These are phyloP conservation scores for Gilbertella persicaria DNA, from an alignment of 371 early-diverging fungal genomes.

Conservation along the genomic window DNA sequence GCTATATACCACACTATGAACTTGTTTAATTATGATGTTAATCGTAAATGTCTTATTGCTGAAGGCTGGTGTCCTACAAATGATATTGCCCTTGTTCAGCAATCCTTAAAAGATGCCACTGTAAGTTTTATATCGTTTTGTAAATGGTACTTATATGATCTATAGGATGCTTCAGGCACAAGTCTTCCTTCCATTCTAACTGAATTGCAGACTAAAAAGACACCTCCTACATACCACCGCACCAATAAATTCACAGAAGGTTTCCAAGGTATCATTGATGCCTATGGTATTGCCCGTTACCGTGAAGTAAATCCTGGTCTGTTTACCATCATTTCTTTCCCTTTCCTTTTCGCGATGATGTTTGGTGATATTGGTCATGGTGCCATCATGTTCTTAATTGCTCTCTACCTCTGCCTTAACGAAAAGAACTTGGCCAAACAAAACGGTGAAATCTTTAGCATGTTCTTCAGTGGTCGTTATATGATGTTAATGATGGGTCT, in stretches of 20 bases:
- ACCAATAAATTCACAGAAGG: slow-evolving; percentile 96
- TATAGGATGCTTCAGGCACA: slow-evolving; percentile 80
- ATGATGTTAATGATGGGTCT: slow-evolving; percentile 96
- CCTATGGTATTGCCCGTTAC: slow-evolving; percentile 99
- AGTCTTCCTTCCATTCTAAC: slow-evolving; percentile 85
- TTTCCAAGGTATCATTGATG: slow-evolving; percentile 98
- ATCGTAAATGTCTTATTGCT: slow-evolving; percentile 93
- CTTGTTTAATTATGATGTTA: slow-evolving; percentile 89
- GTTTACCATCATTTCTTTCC: slow-evolving; percentile 98
- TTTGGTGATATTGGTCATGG: slow-evolving; percentile 99
- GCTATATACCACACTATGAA: slow-evolving; percentile 97
- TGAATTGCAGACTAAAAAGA: slow-evolving; percentile 79
- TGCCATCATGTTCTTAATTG: slow-evolving; percentile 78
- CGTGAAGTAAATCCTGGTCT: slow-evolving; percentile 99
- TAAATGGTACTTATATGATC: neutral
- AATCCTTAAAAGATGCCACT: slow-evolving; percentile 82
- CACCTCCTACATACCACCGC: slow-evolving; percentile 95
- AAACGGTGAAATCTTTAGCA: slow-evolving; percentile 84
- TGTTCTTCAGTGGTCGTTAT: slow-evolving; percentile 96
- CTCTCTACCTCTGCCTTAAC: slow-evolving; percentile 76
- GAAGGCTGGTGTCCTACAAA: slow-evolving; percentile 97
- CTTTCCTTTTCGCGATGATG: slow-evolving; percentile 99
- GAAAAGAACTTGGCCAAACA: slow-evolving; percentile 80
- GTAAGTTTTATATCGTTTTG: slow-evolving; percentile 34
- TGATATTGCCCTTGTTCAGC: slow-evolving; percentile 77